Evolutionary conservation across 495 filamentous ascomycete species (phyloP), one percentile per base, ranked within the genome.

Genomic region (Rhypophila decipiens): DNA sequence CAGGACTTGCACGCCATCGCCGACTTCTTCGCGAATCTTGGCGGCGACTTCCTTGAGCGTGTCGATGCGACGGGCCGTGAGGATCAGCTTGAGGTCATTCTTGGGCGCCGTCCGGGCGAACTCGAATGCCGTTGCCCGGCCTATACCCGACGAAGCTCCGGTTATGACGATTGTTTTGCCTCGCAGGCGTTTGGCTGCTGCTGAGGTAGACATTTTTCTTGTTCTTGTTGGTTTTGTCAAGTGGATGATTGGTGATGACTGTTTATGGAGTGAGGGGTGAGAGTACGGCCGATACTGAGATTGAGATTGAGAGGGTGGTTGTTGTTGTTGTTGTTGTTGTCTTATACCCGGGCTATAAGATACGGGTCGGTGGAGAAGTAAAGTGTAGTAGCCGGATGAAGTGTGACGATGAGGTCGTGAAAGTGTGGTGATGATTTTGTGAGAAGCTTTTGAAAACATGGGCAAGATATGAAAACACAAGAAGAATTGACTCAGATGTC

Each of bases 101-200:
- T 80, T 73, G 46, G 93, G 91, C 15, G 84, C 75, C 1, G 93
- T 90, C 39, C 86, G 81, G 12, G 93, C 93, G 58, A 98, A 98
- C 63, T 98, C 93, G 56, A 88, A 73, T 21, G 93, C 93, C 39
- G 83, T 88, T 63, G 80, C 85, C 46, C 77, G 77, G 2, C 93
- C 93, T 60, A 98, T 98, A 36, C 93, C 93, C 2, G 90, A 95
- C 0, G 86, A 93, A 29, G 93, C 93, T 34, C 93, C 93, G 0
- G 93, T 98, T 44, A 98, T 79, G 29, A 97, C 65, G 35, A 98
- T 79, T 1, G 90, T 97, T 71, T 97, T 98, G 78, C 90, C 90
- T 52, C 85, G 78, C 36, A 98, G 86, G 71, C 93, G 90, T 67
- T 86, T 83, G 49, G 78, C 76, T 74, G 87, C 84, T 58, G 88